These are phyloP conservation scores for Hemisphaericaspora subhashii DNA, from an alignment of 1,139 yeast species.

Conservation along the genomic window DNA sequence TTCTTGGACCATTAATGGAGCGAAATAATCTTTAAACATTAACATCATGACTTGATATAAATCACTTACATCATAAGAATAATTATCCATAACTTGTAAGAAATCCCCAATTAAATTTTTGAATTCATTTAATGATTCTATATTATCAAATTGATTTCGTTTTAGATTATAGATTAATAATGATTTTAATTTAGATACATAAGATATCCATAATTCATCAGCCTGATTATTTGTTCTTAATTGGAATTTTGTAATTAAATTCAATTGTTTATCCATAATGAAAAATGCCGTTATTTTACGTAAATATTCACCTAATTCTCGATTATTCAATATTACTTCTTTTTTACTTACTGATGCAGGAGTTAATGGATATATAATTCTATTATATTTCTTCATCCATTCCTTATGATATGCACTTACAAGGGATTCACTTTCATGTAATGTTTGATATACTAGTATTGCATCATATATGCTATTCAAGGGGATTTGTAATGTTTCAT, in stretches of 20 bases:
- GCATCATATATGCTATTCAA: constrained; percentile 79
- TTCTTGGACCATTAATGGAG: constrained; percentile 52
- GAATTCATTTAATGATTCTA: constrained; percentile 36
- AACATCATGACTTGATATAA: constrained; percentile 63
- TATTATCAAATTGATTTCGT: constrained; percentile 25
- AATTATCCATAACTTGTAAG: constrained; percentile 74
- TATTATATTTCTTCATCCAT: constrained; percentile 69
- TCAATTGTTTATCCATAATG: constrained; percentile 69
- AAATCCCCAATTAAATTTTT: constrained; percentile 69
- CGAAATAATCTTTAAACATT: constrained; percentile 59
- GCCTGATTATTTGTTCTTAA: constrained; percentile 57
- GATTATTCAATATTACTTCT: constrained; percentile 23
- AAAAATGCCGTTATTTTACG: constrained; percentile 74
- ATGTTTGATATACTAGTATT: constrained; percentile 73
- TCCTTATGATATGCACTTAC: constrained; percentile 68
- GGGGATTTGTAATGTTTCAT: constrained; percentile 49
- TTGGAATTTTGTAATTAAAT: constrained; percentile 54
- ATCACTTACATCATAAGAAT: constrained; percentile 59
- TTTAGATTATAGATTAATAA: constrained; percentile 42
- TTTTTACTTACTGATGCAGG: constrained; percentile 24
- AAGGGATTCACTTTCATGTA: constrained; percentile 63
- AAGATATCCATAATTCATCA: constrained; percentile 77
- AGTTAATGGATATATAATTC: constrained; percentile 68
- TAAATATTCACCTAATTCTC: constrained; percentile 51
- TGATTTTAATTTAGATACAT: constrained; percentile 59